These are phyloP conservation scores for Colletotrichum gloeosporioides DNA, from an alignment of 2,329 filamentous ascomycete genomes.

Conservation along the genomic window DNA sequence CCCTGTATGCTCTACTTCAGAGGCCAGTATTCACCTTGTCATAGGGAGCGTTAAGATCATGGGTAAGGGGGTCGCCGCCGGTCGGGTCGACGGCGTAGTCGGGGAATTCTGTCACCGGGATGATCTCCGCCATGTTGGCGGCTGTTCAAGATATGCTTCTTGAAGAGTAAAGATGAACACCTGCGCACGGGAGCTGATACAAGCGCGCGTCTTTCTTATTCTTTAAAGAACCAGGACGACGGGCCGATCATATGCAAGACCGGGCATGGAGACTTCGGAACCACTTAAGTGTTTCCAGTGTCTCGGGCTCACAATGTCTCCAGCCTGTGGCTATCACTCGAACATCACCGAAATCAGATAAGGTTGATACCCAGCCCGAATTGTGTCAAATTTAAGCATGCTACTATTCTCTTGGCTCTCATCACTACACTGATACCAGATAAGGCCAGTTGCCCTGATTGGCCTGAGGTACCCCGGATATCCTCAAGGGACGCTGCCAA, in stretches of 20 bases:
- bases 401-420: not conserved
- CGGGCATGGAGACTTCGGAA: not conserved
- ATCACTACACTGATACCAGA: not conserved
- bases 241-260: not conserved
- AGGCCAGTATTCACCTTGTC: constrained; percentile 37
- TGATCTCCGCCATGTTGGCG: constrained; percentile 15
- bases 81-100: constrained; percentile 43
- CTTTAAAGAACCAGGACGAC: not conserved
- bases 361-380: not conserved
- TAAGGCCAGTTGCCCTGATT: constrained; percentile 1
- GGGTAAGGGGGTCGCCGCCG: constrained; percentile 48
- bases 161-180: not conserved
- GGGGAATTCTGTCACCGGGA: constrained; percentile 41
- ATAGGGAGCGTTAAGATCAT: constrained; percentile 48
- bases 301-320: not conserved
- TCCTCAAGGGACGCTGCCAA: not conserved
- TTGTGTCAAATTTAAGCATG: not conserved
- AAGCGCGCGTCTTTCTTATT: not conserved
- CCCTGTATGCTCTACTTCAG: rapidly evolving
- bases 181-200: not conserved
- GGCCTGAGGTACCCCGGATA: not conserved
- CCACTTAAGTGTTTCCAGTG: not conserved
- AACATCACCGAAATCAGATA: not conserved
- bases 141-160: not conserved
- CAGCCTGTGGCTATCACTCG: not conserved